phyloP scores from a whole-genome alignment of 805 yeast genomes.

The Saccharomycopsis selenospora region DNA sequence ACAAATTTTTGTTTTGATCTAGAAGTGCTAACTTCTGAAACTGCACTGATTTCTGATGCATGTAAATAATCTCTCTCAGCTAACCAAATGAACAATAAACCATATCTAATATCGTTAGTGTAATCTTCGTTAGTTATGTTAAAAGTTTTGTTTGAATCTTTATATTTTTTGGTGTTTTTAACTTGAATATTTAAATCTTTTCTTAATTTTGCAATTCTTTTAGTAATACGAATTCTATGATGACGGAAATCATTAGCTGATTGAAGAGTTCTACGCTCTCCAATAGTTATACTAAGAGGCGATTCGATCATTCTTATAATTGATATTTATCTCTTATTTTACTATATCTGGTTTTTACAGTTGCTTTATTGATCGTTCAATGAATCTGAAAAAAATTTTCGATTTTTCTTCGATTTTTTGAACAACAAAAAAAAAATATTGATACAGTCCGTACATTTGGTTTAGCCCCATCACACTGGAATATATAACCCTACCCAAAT shows the following conservation, averaged over 20 bases:
- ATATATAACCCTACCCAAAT: too few species aligned
- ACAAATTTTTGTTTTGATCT: constrained; percentile 43
- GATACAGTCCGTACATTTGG: too few species aligned
- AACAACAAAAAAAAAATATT: too few species aligned
- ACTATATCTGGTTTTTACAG: too few species aligned
- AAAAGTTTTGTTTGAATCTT: constrained; percentile 38
- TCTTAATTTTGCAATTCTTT: constrained; percentile 56
- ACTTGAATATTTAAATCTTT: constrained; percentile 55
- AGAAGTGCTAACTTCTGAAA: constrained; percentile 46
- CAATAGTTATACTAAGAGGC: constrained; percentile 28
- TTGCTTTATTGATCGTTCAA: too few species aligned
- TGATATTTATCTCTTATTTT: background rate
- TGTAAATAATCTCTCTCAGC: constrained; percentile 72
- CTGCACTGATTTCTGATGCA: constrained; percentile 54
- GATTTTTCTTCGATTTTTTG: too few species aligned
- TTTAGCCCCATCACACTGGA: too few species aligned
- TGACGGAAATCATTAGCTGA: constrained; percentile 63
- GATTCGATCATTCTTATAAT: constrained; percentile 2
- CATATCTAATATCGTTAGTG: constrained; percentile 43
- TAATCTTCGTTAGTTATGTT: constrained; percentile 44
- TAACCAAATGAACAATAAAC: constrained; percentile 51
- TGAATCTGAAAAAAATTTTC: too few species aligned
- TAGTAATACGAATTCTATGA: constrained; percentile 57
- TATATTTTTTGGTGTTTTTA: constrained; percentile 59
- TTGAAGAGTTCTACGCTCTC: constrained; percentile 55